These are phyloP conservation scores for Clarireedia homoeocarpa DNA, from an alignment of 2,329 filamentous ascomycete genomes.

Conservation along the genomic window DNA sequence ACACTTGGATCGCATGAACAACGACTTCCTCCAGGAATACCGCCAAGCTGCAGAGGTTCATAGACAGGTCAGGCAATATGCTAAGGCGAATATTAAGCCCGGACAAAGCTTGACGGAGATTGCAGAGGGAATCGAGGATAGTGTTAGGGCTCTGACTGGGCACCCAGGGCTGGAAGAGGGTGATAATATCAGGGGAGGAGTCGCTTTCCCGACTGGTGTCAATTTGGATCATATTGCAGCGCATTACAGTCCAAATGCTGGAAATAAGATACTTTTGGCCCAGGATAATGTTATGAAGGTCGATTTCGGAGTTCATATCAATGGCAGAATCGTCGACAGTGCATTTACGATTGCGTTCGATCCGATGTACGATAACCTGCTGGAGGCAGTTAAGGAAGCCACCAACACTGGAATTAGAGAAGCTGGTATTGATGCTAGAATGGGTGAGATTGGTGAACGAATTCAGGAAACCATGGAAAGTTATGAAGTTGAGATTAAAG, in stretches of 20 bases:
- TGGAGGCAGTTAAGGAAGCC: conserved; percentile 58
- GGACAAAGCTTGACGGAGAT: conserved; percentile 76
- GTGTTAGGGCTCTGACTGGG: conserved; percentile 68
- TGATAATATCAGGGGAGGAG: conserved; percentile 68
- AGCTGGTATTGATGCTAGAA: conserved; percentile 84
- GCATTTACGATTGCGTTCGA: conserved; percentile 64
- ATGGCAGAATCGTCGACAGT: conserved; percentile 63
- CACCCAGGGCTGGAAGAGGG: conserved; percentile 71
- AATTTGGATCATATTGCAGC: conserved; percentile 81
- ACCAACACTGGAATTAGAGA: conserved; percentile 75
- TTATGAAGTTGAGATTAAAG: conserved; percentile 49
- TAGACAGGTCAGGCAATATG: conserved; percentile 78
- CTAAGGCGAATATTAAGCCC: conserved; percentile 71
- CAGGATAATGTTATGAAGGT: conserved; percentile 66
- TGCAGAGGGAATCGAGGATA: conserved; percentile 79
- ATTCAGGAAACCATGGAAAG: conserved; percentile 57
- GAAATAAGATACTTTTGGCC: conserved; percentile 66
- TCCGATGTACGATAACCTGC: conserved; percentile 59
- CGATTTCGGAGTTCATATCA: conserved; percentile 64
- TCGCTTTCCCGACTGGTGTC: conserved; percentile 81
- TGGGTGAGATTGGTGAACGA: conserved; percentile 55
- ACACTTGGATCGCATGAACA: conserved; percentile 71
- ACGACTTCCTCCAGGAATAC: conserved; percentile 73
- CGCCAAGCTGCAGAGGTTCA: conserved; percentile 84
- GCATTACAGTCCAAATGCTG: conserved; percentile 81